Conservation (phyloP, 2,329 filamentous ascomycete species). For the Botrytis deweyae region DNA sequence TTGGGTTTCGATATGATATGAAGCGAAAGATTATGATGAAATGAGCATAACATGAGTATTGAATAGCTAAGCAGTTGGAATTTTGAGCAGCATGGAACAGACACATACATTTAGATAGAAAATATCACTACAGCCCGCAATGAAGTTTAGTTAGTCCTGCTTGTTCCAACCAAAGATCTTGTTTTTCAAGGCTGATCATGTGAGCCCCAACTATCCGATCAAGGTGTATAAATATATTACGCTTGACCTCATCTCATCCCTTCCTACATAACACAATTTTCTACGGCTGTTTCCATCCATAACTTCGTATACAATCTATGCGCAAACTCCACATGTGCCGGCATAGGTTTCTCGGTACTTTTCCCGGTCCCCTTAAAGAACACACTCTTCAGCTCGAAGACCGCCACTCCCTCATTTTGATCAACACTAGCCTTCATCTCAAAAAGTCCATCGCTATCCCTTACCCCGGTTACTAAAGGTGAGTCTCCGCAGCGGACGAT, state of each 20-base stretch:
- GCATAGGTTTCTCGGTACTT: slow-evolving; percentile 45
- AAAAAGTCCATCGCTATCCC: slow-evolving; percentile 65
- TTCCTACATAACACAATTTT: slow-evolving; percentile 30
- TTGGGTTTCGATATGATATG: background rate
- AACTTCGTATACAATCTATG: slow-evolving; percentile 58
- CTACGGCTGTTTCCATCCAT: slow-evolving; percentile 52
- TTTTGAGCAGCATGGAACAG: background rate
- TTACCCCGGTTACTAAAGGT: slow-evolving; percentile 55
- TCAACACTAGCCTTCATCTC: slow-evolving; percentile 62
- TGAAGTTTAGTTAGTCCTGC: background rate
- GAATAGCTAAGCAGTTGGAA: background rate
- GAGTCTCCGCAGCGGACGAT: slow-evolving; percentile 66
- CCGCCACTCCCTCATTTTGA: slow-evolving; percentile 59
- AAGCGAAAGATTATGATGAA: background rate
- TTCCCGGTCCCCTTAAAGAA: slow-evolving; percentile 57
- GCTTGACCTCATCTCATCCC: background rate
- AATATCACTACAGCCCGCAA: background rate
- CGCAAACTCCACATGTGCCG: slow-evolving; percentile 47
- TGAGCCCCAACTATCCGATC: background rate
- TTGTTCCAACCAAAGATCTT: background rate
- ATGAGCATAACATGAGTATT: background rate
- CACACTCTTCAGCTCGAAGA: slow-evolving; percentile 63
- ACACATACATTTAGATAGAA: background rate
- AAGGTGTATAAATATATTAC: background rate
- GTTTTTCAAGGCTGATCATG: background rate